These are phyloP conservation scores for Wickerhamomyces sp. DNA, from an alignment of 1,139 yeast species.

Conservation along the genomic window DNA sequence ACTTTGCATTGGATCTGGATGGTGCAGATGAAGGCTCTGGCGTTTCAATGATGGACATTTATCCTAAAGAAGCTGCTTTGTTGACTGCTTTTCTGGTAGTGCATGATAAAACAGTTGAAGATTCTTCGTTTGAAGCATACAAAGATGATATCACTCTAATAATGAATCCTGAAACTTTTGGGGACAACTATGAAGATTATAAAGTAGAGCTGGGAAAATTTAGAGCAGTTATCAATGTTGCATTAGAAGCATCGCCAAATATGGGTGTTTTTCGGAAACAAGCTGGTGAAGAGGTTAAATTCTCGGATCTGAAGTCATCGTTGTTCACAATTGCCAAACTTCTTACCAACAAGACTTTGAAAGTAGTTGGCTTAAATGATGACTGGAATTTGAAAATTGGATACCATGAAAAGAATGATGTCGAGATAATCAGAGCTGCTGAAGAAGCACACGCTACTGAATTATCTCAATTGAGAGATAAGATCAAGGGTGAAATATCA, in stretches of 20 bases:
- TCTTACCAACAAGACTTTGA: slow-evolving; percentile 3
- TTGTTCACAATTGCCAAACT: slow-evolving; percentile 4
- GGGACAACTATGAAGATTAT: slow-evolving; percentile 3
- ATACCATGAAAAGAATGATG: slow-evolving; percentile 2
- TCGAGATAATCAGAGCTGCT: neutral
- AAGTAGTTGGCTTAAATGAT: slow-evolving; percentile 1
- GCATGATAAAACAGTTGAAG: slow-evolving; percentile 2
- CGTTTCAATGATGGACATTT: neutral
- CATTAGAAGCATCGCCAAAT: neutral
- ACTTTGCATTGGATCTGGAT: slow-evolving; percentile 1
- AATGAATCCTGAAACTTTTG: neutral
- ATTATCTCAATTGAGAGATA: neutral
- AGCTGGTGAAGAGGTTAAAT: neutral
- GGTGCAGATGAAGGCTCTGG: neutral
- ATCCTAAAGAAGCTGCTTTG: slow-evolving; percentile 8
- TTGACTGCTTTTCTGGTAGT: slow-evolving; percentile 2
- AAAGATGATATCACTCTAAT: slow-evolving; percentile 1
- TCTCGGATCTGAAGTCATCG: slow-evolving; percentile 3
- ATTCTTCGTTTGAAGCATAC: slow-evolving; percentile 2
- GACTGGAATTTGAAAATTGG: too few relatives aligned
- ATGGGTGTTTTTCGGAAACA: slow-evolving; percentile 1
- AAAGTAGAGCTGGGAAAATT: slow-evolving; percentile 1
- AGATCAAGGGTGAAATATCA: slow-evolving; percentile 1
- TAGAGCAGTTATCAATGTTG: neutral
- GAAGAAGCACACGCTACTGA: neutral